A percentile compares a stretch with the other conserved stretches of the same genome.
Evolutionary conservation across 2,329 filamentous ascomycete genomes (phyloP).

Genomic region (Didymellaceae sp.): DNA sequence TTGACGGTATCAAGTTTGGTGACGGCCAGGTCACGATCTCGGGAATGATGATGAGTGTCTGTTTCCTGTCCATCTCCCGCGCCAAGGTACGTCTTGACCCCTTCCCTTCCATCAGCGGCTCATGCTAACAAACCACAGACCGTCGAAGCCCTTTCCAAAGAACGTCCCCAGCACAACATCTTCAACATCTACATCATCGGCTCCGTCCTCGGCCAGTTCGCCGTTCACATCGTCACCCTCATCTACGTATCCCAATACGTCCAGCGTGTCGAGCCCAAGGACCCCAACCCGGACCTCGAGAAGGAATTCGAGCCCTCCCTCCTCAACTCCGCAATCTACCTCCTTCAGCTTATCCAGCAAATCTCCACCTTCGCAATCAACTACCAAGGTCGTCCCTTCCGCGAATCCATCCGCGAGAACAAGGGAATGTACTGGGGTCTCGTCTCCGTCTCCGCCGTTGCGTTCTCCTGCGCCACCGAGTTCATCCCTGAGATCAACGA

Average conservation of each 20-base stretch:
- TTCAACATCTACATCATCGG: slow-evolving; percentile 99
- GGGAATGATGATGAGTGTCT: slow-evolving; percentile 99
- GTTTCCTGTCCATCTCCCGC: slow-evolving; percentile 97
- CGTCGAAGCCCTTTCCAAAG: slow-evolving; percentile 93
- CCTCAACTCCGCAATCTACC: slow-evolving; percentile 95
- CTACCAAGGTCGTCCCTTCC: slow-evolving; percentile 98
- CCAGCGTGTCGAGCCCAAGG: slow-evolving; percentile 77
- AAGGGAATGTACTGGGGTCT: slow-evolving; percentile 98
- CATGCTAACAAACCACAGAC: slow-evolving; percentile 59
- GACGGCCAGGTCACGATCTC: slow-evolving; percentile 98
- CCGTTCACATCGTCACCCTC: slow-evolving; percentile 89
- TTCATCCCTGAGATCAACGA: slow-evolving; percentile 95
- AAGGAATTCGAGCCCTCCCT: slow-evolving; percentile 92
- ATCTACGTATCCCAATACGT: slow-evolving; percentile 94
- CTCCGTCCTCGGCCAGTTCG: slow-evolving; percentile 95
- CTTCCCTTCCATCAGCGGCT: background rate
- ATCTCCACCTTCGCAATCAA: slow-evolving; percentile 99
- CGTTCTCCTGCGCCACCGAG: slow-evolving; percentile 93
- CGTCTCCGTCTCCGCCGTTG: slow-evolving; percentile 84
- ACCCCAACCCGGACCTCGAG: slow-evolving; percentile 80
- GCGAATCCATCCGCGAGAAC: slow-evolving; percentile 94
- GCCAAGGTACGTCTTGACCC: slow-evolving; percentile 67
- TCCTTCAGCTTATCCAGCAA: slow-evolving; percentile 97
- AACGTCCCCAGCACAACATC: slow-evolving; percentile 97
- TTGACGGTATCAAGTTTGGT: slow-evolving; percentile 98